These are phyloP conservation scores for Simplicillium aogashimaense DNA, from an alignment of 2,329 filamentous ascomycete species.

Conservation along the genomic window DNA sequence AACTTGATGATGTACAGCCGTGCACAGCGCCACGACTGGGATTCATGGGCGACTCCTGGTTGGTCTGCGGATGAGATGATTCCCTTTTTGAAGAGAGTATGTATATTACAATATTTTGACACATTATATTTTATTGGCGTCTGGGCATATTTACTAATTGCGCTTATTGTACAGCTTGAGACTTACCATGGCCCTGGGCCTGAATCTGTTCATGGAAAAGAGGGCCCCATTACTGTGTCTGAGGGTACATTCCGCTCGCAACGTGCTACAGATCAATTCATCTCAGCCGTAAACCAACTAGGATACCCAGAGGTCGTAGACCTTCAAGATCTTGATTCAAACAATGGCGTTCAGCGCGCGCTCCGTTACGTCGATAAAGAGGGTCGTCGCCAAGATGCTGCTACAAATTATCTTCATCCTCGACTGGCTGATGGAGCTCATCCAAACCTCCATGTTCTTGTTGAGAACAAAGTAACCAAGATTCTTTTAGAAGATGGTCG, in stretches of 20 bases:
- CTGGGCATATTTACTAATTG: too few species aligned
- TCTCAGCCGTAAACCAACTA: constrained; percentile 30
- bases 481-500: constrained; percentile 39
- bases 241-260: constrained; percentile 44
- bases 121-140: too few species aligned
- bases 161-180: constrained; percentile 34
- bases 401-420: too few species aligned
- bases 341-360: too few species aligned
- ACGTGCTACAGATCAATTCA: too few species aligned
- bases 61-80: constrained; percentile 21
- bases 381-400: too few species aligned
- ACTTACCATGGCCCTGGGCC: constrained; percentile 41
- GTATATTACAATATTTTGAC: too few species aligned
- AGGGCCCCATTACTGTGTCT: constrained; percentile 46
- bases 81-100: constrained; percentile 20
- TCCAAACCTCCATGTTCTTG: constrained; percentile 49
- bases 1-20: constrained; percentile 23
- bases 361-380: too few species aligned
- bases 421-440: too few species aligned
- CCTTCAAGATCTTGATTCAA: too few species aligned
- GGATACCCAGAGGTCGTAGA: too few species aligned
- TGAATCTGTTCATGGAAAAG: constrained; percentile 36
- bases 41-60: constrained; percentile 22
- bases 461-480: constrained; percentile 43
- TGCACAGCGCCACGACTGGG: constrained; percentile 19